Conservation (phyloP, 2,329 filamentous ascomycete genomes). For the Sporothrix protearum region DNA sequence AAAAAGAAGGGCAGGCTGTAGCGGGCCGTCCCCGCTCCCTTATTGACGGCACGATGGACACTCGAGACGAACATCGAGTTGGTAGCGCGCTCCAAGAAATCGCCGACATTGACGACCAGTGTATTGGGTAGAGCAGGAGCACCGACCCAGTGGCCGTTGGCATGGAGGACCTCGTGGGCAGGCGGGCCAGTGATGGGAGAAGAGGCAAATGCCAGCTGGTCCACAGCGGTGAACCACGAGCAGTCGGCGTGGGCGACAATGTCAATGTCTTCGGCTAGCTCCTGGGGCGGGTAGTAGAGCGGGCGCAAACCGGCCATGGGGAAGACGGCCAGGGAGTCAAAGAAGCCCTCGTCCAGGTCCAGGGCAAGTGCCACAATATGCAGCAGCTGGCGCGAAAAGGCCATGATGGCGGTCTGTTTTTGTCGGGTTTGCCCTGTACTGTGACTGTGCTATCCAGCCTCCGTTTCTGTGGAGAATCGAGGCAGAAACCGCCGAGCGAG, state of each 20-base stretch:
- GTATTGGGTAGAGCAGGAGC: conserved; percentile 21
- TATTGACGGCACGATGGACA: conserved; percentile 50
- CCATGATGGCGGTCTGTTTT: conserved; percentile 18
- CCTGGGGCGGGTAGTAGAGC: conserved; percentile 32
- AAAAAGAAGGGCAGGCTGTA: conserved; percentile 58
- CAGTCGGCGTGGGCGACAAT: conserved; percentile 48
- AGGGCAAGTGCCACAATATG: conserved; percentile 30
- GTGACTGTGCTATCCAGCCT: background rate
- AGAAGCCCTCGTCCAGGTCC: conserved; percentile 33
- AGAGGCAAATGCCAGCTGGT: conserved; percentile 37
- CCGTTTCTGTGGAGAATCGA: background rate
- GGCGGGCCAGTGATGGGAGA: conserved; percentile 30
- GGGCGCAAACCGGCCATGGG: conserved; percentile 34
- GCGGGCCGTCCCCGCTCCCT: conserved; percentile 35
- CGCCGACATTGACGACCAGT: conserved; percentile 51
- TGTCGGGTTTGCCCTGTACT: background rate
- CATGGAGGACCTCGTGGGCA: conserved; percentile 41
- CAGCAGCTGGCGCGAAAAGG: conserved; percentile 26
- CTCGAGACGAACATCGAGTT: conserved; percentile 48
- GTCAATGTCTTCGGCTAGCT: conserved; percentile 33
- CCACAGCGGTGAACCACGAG: conserved; percentile 49
- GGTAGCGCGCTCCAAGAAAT: conserved; percentile 49
- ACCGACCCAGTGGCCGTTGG: conserved; percentile 39
- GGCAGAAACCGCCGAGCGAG: background rate
- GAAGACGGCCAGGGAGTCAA: conserved; percentile 40